Base-by-base conservation (phyloP, 495 filamentous ascomycete species). In the Podospora tetraspora region DNA sequence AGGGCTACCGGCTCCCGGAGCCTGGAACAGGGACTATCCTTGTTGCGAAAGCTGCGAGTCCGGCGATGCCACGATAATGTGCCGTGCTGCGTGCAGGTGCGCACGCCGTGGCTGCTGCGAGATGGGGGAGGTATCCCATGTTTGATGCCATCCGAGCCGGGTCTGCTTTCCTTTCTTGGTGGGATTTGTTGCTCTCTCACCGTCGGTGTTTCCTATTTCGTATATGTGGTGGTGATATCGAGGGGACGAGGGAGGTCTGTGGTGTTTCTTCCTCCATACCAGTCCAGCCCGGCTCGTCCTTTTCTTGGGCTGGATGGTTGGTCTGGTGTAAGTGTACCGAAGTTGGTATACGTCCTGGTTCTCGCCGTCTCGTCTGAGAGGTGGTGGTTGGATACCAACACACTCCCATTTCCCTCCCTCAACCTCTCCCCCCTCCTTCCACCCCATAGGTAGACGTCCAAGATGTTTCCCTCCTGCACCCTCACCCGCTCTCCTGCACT, bases 21-120 rank as follows among this genome's bases (percentile, higher is more conserved):
- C 43, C 19, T 34, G 64, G 29, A 62, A 63, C 61, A 63, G 52
- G 67, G 62, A 57, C 5, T 6, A 64, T 68, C 61, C 67, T 63
- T 63, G 67, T 22, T 23, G 58, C 32, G 3, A n/a, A 52, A 19
- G 37, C 37, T 52, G 37, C 37, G 37, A 52, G 43, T 52, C 43
- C 16, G 37, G 37, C 59, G 66, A 67, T 67, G 59, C 23, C 29
- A 6, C 21, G 9, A 7, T 19, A 2, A 56, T 30, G 43, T 64
- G 43, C 62, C 62, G 62, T 23, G 32, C 7, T 23, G 21, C 27
- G 61, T 27, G 27, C 27, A 34, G 27, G 24, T 22, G 43, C 43
- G 19, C 16, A 60, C 43, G 19, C 16, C 8, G n/a, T n/a, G n/a
- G n/a, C n/a, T n/a, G n/a, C n/a, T n/a, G n/a, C 19, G 43, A 52